These are phyloP conservation scores for Trichoderma semiorbis DNA, from an alignment of 2,329 filamentous ascomycete species.

Conservation along the genomic window DNA sequence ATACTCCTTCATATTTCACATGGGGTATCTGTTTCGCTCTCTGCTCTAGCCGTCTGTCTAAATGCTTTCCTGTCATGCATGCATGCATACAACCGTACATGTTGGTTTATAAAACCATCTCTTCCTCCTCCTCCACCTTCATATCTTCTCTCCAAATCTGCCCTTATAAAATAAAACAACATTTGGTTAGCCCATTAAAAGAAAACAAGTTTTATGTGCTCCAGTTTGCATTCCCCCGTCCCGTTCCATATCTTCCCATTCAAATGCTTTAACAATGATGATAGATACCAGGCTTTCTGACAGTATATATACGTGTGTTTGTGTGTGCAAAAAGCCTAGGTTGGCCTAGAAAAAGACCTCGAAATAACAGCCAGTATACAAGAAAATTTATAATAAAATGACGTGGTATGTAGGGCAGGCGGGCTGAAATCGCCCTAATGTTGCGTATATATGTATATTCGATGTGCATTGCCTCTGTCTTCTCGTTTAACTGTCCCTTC, in stretches of 20 bases:
- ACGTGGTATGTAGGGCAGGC: not conserved
- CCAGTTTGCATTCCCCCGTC: not conserved
- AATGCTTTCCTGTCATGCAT: slow-evolving; percentile 1
- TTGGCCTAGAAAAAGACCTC: not conserved
- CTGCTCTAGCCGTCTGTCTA: slow-evolving; percentile 2
- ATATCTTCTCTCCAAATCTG: not conserved
- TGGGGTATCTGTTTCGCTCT: not conserved
- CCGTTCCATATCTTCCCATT: not conserved
- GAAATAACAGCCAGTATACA: not conserved
- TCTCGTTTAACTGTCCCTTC: not conserved
- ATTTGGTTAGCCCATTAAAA: not conserved
- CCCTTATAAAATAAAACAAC: not conserved
- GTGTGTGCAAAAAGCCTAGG: not conserved
- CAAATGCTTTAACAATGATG: not conserved
- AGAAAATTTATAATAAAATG: not conserved
- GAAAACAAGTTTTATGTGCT: not conserved
- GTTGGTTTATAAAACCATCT: not conserved
- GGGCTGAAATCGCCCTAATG: not conserved
- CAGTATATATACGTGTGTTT: not conserved
- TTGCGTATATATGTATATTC: not conserved
- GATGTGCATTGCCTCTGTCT: not conserved
- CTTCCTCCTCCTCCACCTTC: not conserved
- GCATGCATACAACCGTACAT: not conserved
- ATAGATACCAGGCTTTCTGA: not conserved
- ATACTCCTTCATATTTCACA: slow-evolving; percentile 8